Conservation (phyloP, 768 basidiomycete species). For the Cubamyces sp. region DNA sequence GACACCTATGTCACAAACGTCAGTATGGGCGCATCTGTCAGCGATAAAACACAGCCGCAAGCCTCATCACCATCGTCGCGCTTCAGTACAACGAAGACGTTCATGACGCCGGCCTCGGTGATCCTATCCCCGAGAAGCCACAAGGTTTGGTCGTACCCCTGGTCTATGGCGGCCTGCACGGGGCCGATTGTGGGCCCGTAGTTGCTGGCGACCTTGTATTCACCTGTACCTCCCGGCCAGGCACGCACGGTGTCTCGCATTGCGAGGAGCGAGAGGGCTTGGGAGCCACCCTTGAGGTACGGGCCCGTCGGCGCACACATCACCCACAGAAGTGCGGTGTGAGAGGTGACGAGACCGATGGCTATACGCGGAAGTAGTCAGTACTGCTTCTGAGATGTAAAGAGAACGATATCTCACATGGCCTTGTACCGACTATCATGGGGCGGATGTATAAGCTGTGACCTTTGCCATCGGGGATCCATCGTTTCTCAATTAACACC, state of each 20-base stretch:
- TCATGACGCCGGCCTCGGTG: constrained; percentile 55
- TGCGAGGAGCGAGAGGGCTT: constrained; percentile 52
- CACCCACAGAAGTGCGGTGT: constrained; percentile 83
- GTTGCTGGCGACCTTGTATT: constrained; percentile 52
- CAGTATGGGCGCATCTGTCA: not conserved
- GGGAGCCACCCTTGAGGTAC: constrained; percentile 52
- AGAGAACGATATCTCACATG: constrained; percentile 31
- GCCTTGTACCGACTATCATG: constrained; percentile 58
- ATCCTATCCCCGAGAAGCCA: constrained; percentile 52
- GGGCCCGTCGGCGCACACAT: constrained; percentile 68
- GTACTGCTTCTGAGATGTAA: not conserved
- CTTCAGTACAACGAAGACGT: constrained; percentile 53
- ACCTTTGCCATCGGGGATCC: constrained; percentile 77
- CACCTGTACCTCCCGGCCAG: constrained; percentile 59
- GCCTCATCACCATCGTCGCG: constrained; percentile 45
- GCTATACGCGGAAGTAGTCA: constrained; percentile 18
- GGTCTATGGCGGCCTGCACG: constrained; percentile 49
- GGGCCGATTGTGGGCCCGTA: constrained; percentile 45
- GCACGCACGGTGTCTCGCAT: constrained; percentile 53
- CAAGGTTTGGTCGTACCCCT: constrained; percentile 56
- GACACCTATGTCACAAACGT: constrained; percentile 44
- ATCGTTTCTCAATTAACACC: constrained; percentile 67
- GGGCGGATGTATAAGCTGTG: constrained; percentile 89
- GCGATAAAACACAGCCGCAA: not conserved
- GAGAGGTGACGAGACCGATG: constrained; percentile 73